Evolutionary conservation across 495 filamentous ascomycete species (phyloP), one percentile per base, ranked within the genome.

Genomic region (Xylaria curta): DNA sequence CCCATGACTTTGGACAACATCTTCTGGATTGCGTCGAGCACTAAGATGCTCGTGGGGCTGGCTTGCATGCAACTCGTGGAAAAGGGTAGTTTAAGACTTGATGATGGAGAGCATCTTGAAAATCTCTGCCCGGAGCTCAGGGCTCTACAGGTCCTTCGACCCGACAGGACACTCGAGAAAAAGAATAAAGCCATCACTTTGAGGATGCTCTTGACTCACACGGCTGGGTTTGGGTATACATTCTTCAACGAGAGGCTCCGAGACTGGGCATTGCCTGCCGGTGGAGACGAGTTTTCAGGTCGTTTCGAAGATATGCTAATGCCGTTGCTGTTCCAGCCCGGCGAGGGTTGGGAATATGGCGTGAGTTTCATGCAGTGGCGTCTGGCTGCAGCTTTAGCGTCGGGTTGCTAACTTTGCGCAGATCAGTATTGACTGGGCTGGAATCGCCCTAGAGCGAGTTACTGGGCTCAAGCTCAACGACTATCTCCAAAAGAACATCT

Each of bases 61-160:
- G 88, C 88, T 0, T 86, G 82, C 70, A 89, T 91, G 88, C 88
- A 91, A 72, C 82, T 89, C 1, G 85, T 89, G 10, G 89, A 91
- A 73, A 82, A 87, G 70, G 87, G 87, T 1, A 78, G 72, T 40
- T 71, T 91, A 3, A 72, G 67, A 0, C 77, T 91, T 6, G 88
- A 90, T 74, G 84, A 89, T 76, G 77, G 75, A 0, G 78, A 82
- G n/a, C 68, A 82, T 64, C 74, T 87, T 0, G 85, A 89, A 53
- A 56, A 70, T 70, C 65, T 56, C 66, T 66, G 47, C 73, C 59
- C 59, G n/a, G 40, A 49, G 66, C 46, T 44, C 66, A 62, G 26
- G 51, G 54, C 42, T 72, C 21, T 69, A 28, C 26, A 73, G 61
- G 26, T 73, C 82, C 54, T 70, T 5, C 33, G 54, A 40, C 15